phyloP scores from a whole-genome alignment of 2,329 filamentous ascomycete species.

The Colletotrichum viniferum region DNA sequence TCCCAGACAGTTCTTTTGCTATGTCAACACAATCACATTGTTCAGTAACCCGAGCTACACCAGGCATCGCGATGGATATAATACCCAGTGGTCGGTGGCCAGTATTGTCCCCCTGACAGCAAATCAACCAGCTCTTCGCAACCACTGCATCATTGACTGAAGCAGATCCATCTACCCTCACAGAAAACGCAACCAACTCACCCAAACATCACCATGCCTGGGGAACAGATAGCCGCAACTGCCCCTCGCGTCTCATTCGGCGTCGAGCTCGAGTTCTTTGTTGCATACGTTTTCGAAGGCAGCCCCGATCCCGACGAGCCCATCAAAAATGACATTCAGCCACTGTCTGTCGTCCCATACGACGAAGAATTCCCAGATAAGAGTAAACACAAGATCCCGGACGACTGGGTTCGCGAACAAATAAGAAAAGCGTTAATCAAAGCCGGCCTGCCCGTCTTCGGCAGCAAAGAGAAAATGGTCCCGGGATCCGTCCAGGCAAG shows the following conservation, averaged over 20 bases:
- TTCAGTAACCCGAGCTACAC: neutral
- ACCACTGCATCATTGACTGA: neutral
- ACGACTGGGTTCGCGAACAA: neutral
- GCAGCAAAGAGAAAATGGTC: neutral
- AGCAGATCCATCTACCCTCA: neutral
- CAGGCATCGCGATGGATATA: neutral
- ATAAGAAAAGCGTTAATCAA: neutral
- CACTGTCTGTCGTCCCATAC: constrained; percentile 25
- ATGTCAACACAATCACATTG: neutral
- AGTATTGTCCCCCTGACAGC: neutral
- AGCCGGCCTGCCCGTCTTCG: constrained; percentile 3
- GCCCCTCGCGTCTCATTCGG: constrained; percentile 29
- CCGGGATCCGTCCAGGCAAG: constrained; percentile 1
- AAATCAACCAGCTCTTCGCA: neutral
- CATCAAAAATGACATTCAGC: constrained; percentile 25
- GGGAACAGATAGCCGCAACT: neutral
- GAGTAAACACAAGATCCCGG: neutral
- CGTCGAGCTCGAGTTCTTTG: constrained; percentile 30
- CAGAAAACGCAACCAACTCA: neutral
- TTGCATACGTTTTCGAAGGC: constrained; percentile 17
- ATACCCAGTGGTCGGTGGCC: neutral
- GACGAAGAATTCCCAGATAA: neutral
- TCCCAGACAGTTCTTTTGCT: neutral
- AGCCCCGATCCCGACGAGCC: constrained; percentile 26
- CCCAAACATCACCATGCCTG: neutral